Base-by-base conservation (phyloP, 2,329 filamentous ascomycete species). In the Moelleriella libera region DNA sequence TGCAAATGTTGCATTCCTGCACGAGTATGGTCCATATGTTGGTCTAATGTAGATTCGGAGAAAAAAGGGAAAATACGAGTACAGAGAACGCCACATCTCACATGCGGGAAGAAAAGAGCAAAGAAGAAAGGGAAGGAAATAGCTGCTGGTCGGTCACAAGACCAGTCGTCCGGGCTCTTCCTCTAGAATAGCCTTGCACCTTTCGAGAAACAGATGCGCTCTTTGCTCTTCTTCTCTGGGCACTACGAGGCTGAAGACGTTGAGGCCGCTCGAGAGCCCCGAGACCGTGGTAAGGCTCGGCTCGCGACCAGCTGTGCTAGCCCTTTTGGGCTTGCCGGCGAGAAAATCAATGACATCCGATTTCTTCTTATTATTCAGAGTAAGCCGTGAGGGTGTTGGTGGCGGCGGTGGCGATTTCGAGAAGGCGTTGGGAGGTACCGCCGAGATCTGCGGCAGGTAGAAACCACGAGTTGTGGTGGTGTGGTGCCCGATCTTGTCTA, bases 331-430 rank as follows among this genome's bases (percentile, higher is more conserved):
- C 12, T 29, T 54, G 47, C 29, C 45, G 2, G 59, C 68, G 32
- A 96, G 75, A 43, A 95, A 72, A 60, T 97, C 92, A 55, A 96
- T 82, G 46, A 97, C 82, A 61, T 97, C 89, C 21, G 72, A 56
- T 60, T 64, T 43, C 52, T 58, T 66, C 54, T 53, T 56, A 53
- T 21, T 2, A 21, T 21, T 21, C 21, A 21, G 21, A 3, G 21
- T 21, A 21, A 21, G 21, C 21, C 21, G 21, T 21, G 21, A 2
- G 50, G 55, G 53, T 48, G 60, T 53, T 8, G n/a, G 7, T 21
- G 10, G 42, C 14, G 5, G 8, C 2, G 49, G 56, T 52, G 47
- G 64, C 45, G 58, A 52, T 41, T 61, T 54, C 32, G 66, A 57
- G 52, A 66, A 60, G 34, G 66, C 63, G 1, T 74, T 58, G 40